phyloP scores from a whole-genome alignment of 2,329 filamentous ascomycete genomes.

The Fusarium solani-melongenae region DNA sequence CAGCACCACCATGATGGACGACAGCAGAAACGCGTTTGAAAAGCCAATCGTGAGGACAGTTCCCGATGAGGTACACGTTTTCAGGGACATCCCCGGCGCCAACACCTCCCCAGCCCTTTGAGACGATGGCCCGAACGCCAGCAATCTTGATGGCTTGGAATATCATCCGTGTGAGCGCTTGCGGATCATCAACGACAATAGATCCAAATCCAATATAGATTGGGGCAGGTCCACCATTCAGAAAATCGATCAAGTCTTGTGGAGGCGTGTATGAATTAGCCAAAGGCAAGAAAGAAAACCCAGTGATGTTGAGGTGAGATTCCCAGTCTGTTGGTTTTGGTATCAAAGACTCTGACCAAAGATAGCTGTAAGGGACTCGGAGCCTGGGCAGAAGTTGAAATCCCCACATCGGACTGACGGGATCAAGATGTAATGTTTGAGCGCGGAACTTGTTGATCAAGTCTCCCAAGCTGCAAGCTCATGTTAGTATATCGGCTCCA shows the following conservation, averaged over 20 bases:
- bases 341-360: constrained; percentile 76
- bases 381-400: constrained; percentile 72
- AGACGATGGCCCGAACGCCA: constrained; percentile 70
- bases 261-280: constrained; percentile 65
- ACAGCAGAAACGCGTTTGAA: constrained; percentile 69
- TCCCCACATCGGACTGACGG: constrained; percentile 73
- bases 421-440: constrained; percentile 70
- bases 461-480: constrained; percentile 65
- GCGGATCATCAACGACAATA: constrained; percentile 72
- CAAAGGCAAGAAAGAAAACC: constrained; percentile 70
- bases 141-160: constrained; percentile 67
- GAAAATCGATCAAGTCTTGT: constrained; percentile 63
- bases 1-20: constrained; percentile 73
- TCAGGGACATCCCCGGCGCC: constrained; percentile 61
- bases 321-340: constrained; percentile 74
- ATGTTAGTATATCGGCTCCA: not conserved
- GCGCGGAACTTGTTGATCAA: constrained; percentile 77
- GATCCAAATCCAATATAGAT: constrained; percentile 76
- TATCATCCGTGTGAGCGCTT: constrained; percentile 66
- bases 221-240: constrained; percentile 67
- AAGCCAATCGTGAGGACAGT: constrained; percentile 75
- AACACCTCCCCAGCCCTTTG: constrained; percentile 73
- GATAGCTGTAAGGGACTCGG: constrained; percentile 75
- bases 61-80: constrained; percentile 70
- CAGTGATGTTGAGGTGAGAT: constrained; percentile 67